A percentile compares a stretch with the other conserved stretches of the same genome.
Evolutionary conservation across 2,329 filamentous ascomycete genomes (phyloP).

Genomic region (Trichoderma cornu-damae): DNA sequence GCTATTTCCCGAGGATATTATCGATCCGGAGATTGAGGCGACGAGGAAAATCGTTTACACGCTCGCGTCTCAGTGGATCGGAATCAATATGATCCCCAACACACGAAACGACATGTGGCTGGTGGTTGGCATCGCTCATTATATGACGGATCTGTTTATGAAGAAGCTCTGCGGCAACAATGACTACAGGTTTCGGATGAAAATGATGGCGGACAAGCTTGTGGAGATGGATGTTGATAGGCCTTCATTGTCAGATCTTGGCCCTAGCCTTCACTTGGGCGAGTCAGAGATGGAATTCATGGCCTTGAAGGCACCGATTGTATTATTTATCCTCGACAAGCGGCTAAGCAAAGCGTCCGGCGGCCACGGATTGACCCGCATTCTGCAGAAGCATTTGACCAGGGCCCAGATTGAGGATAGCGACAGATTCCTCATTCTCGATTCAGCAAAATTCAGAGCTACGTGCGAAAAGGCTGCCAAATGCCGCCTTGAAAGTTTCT

Average conservation of each 20-base stretch:
- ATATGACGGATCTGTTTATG: slow-evolving; percentile 92
- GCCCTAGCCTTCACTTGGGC: slow-evolving; percentile 71
- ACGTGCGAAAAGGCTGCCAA: slow-evolving; percentile 85
- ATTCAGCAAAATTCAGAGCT: slow-evolving; percentile 69
- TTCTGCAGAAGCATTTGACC: slow-evolving; percentile 79
- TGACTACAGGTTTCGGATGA: slow-evolving; percentile 86
- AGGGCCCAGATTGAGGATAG: slow-evolving; percentile 66
- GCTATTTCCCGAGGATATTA: slow-evolving; percentile 76
- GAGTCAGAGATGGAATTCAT: slow-evolving; percentile 87
- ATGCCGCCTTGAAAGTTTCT: slow-evolving; percentile 82
- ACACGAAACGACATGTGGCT: slow-evolving; percentile 80
- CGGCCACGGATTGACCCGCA: slow-evolving; percentile 77
- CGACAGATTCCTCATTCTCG: slow-evolving; percentile 65
- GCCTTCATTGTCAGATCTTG: slow-evolving; percentile 76
- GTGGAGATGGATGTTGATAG: slow-evolving; percentile 76
- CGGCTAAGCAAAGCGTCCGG: slow-evolving; percentile 77
- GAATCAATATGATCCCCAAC: slow-evolving; percentile 84
- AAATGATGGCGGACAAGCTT: slow-evolving; percentile 74
- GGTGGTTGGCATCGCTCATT: slow-evolving; percentile 83
- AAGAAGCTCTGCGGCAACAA: slow-evolving; percentile 89
- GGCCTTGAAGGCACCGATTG: slow-evolving; percentile 80
- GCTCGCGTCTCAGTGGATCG: slow-evolving; percentile 88
- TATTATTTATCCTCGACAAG: slow-evolving; percentile 90
- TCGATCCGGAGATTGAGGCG: slow-evolving; percentile 77
- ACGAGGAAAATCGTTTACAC: slow-evolving; percentile 78